Evolutionary conservation across 306 rosid species (phyloP).

Genomic region (Comarum palustre): DNA sequence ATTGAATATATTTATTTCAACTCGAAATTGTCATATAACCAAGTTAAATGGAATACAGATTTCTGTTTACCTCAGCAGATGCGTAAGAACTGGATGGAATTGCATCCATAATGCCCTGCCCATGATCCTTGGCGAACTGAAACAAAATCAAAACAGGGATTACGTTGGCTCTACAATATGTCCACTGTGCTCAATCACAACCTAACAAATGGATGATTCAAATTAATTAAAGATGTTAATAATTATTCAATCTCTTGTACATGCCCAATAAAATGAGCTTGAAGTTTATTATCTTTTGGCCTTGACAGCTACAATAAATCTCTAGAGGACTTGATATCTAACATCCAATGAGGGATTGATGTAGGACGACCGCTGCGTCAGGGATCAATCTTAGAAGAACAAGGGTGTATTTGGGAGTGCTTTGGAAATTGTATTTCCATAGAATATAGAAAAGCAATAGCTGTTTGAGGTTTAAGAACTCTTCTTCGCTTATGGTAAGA

Average conservation of each 20-base stretch:
- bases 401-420: not conserved
- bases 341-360: not conserved
- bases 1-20: not conserved
- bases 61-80: constrained; percentile 42
- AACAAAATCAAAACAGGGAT: constrained; percentile 24
- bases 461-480: not conserved
- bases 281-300: not conserved
- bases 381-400: not conserved
- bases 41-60: not conserved
- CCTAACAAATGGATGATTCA: not conserved
- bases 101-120: constrained; percentile 34
- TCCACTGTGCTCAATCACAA: not conserved
- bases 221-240: not conserved
- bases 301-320: not conserved
- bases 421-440: not conserved
- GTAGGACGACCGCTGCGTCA: too few species aligned
- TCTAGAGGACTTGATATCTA: not conserved
- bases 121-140: constrained; percentile 45
- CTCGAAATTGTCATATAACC: constrained; percentile 1
- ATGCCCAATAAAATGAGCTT: not conserved
- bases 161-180: constrained; percentile 16
- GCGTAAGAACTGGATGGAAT: constrained; percentile 47
- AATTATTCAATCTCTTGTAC: not conserved
- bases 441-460: not conserved
- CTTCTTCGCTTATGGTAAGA: not conserved